These are phyloP conservation scores for Suillus paluster DNA, from an alignment of 768 basidiomycete genomes.

Conservation along the genomic window DNA sequence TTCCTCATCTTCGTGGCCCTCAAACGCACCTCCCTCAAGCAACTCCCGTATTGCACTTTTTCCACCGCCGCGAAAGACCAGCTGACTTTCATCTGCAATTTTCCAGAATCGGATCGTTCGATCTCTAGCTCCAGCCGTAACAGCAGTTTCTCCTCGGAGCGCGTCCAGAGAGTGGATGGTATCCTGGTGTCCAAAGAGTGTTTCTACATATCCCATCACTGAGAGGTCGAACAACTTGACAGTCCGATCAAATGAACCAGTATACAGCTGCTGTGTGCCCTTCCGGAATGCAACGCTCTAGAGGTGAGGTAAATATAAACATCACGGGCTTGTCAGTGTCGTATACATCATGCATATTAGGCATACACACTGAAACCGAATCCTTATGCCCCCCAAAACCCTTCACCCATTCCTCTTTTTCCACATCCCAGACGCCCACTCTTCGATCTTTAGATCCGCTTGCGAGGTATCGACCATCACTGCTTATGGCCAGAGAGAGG, in stretches of 20 bases:
- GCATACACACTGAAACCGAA: conserved; percentile 61
- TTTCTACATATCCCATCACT: conserved; percentile 93
- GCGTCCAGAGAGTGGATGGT: conserved; percentile 77
- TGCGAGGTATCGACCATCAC: conserved; percentile 83
- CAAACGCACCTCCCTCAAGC: conserved; percentile 74
- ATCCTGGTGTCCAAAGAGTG: conserved; percentile 97
- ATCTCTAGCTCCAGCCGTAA: conserved; percentile 90
- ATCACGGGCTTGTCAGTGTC: conserved; percentile 40
- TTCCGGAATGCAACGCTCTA: conserved; percentile 80
- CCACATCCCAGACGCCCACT: conserved; percentile 86
- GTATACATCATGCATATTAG: conserved; percentile 36
- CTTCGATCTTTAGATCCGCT: conserved; percentile 86
- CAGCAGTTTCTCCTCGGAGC: conserved; percentile 80
- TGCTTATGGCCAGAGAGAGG: conserved; percentile 79
- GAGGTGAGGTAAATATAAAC: conserved; percentile 6
- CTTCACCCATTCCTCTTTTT: conserved; percentile 75
- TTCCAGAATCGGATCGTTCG: conserved; percentile 96
- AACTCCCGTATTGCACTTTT: conserved; percentile 79
- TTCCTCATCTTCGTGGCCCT: conserved; percentile 57
- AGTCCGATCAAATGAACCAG: conserved; percentile 84
- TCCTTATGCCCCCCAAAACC: conserved; percentile 82
- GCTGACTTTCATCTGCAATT: conserved; percentile 90
- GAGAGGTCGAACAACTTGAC: conserved; percentile 84
- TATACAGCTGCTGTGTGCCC: conserved; percentile 68
- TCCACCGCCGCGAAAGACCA: conserved; percentile 97